Percentiles rank a stretch among this genome's conserved stretches.
phyloP scores from a whole-genome alignment of 169 alveolate species.

The Babesia bigemina region DNA sequence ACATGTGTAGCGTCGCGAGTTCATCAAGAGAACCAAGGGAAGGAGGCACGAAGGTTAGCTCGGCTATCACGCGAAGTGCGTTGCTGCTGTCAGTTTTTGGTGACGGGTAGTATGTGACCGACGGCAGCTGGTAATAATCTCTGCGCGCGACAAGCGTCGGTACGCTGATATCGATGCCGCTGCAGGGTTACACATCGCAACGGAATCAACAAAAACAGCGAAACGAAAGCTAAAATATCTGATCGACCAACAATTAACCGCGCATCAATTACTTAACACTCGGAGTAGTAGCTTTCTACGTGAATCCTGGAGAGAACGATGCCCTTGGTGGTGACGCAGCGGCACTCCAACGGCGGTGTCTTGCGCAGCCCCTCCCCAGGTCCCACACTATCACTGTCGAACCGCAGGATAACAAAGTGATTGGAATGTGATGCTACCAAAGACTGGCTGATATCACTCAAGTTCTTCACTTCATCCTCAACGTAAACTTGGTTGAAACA shows the following conservation, averaged over 20 bases:
- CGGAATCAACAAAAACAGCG: not conserved
- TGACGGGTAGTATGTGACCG: not conserved
- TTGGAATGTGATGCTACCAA: not conserved
- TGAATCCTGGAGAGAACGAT: not conserved
- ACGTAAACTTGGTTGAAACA: not conserved
- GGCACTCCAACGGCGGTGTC: constrained; percentile 6
- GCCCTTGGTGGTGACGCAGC: constrained; percentile 4
- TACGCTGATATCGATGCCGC: not conserved
- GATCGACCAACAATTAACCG: not conserved
- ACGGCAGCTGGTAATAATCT: not conserved
- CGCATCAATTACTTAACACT: not conserved
- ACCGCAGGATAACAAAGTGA: not conserved
- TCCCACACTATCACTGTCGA: not conserved
- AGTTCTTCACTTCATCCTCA: not conserved
- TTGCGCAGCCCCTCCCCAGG: not conserved
- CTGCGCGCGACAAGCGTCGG: not conserved
- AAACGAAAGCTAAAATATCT: not conserved
- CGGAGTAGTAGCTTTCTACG: not conserved
- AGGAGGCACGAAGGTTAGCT: too few relatives aligned
- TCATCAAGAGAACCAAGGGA: too few relatives aligned
- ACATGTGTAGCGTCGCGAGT: not conserved
- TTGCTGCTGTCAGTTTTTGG: not conserved
- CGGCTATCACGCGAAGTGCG: too few relatives aligned
- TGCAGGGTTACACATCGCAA: not conserved
- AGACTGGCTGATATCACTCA: not conserved